Evolutionary conservation across 1,284 basidiomycete genomes (phyloP).

Genomic region (Athelia psychrophila): DNA sequence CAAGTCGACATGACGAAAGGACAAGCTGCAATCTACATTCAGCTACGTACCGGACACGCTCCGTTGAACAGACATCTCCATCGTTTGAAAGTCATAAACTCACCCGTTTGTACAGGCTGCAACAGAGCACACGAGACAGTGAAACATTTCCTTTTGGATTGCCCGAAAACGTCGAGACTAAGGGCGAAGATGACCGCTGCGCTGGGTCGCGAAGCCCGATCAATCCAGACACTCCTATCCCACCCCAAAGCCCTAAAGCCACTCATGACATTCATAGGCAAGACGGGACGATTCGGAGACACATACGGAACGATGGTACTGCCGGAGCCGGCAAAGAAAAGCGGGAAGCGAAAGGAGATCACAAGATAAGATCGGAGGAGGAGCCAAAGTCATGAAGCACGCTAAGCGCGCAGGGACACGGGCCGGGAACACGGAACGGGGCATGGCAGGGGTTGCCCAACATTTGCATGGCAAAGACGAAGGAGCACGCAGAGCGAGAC

Average conservation of each 20-base stretch:
- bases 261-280: neutral
- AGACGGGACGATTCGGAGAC: neutral
- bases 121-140: slow-evolving; percentile 14
- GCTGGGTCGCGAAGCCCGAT: neutral
- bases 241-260: neutral
- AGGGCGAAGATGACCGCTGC: neutral
- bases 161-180: slow-evolving; percentile 7
- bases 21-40: slow-evolving; percentile 19
- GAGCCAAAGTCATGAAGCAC: no score
- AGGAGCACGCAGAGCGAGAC: no score
- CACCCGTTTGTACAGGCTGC: slow-evolving; percentile 22
- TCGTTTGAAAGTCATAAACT: slow-evolving; percentile 11
- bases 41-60: slow-evolving; percentile 25
- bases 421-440: no score
- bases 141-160: slow-evolving; percentile 21
- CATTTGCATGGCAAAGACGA: no score
- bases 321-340: neutral
- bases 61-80: slow-evolving; percentile 23
- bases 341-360: neutral
- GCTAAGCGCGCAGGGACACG: no score
- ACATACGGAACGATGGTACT: neutral
- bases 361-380: no score
- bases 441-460: no score
- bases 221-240: neutral
- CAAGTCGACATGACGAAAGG: neutral